Conservation (phyloP, 129 eudicot species). For the Escallonia herrerae region DNA sequence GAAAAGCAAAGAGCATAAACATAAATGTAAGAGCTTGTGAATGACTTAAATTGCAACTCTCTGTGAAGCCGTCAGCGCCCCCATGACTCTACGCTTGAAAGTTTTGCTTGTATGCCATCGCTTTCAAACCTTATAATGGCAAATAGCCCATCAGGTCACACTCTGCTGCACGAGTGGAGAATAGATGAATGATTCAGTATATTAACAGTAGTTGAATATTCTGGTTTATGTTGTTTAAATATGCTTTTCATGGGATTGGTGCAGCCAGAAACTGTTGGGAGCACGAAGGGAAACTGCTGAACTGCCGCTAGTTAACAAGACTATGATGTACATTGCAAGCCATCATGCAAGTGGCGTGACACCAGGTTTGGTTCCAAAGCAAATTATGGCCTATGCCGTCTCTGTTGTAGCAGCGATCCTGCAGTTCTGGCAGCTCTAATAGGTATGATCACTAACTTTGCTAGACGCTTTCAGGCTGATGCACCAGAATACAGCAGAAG, state of each 20-base stretch:
- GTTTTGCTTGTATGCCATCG: no score
- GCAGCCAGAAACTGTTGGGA: conserved; percentile 34
- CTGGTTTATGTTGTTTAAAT: neutral
- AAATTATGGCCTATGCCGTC: conserved; percentile 6
- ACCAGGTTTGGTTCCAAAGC: conserved; percentile 14
- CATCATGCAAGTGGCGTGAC: conserved; percentile 13
- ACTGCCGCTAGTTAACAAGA: conserved; percentile 45
- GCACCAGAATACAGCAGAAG: neutral
- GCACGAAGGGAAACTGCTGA: conserved; percentile 34
- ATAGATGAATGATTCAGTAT: neutral
- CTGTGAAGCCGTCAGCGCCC: no score
- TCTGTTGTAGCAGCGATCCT: conserved; percentile 2
- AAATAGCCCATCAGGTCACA: no score
- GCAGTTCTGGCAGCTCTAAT: conserved; percentile 4
- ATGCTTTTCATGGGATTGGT: neutral
- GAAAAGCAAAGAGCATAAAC: no score
- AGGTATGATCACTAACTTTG: neutral
- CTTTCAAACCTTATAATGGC: no score
- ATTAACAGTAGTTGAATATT: neutral
- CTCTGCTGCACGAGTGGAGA: no score
- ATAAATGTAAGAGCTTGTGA: no score
- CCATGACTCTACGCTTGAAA: no score
- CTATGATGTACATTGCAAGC: conserved; percentile 43
- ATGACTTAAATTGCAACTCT: no score
- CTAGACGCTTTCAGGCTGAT: conserved; percentile 27